Evolutionary conservation across 2,329 filamentous ascomycete species (phyloP).

Genomic region (Cladosporium cucumerinum): DNA sequence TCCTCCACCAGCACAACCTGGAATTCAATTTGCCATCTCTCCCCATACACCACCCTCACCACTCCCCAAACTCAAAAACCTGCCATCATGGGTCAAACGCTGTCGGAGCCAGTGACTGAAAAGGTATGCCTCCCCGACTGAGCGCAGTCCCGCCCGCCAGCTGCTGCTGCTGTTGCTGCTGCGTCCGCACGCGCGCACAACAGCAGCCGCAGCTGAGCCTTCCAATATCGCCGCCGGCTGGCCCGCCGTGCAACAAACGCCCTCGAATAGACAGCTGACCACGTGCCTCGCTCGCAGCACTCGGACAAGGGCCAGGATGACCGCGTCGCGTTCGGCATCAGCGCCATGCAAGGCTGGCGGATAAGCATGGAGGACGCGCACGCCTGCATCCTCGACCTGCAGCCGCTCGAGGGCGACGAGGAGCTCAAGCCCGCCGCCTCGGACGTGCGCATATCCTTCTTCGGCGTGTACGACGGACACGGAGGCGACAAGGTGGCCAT

Average conservation of each 20-base stretch:
- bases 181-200: background rate
- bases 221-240: slow-evolving; percentile 12
- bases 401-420: slow-evolving; percentile 56
- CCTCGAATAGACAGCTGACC: slow-evolving; percentile 8
- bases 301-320: slow-evolving; percentile 92
- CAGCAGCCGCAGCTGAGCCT: background rate
- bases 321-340: slow-evolving; percentile 86
- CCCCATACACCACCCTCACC: slow-evolving; percentile 2
- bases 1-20: background rate
- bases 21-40: slow-evolving; percentile 7
- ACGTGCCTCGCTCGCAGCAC: slow-evolving; percentile 52
- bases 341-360: slow-evolving; percentile 99
- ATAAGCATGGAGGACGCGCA: slow-evolving; percentile 99
- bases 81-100: slow-evolving; percentile 85
- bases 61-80: background rate
- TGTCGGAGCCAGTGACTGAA: slow-evolving; percentile 97
- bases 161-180: slow-evolving; percentile 2
- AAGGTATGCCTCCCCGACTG: slow-evolving; percentile 66
- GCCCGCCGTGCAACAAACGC: slow-evolving; percentile 2
- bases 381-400: slow-evolving; percentile 81
- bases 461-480: slow-evolving; percentile 96
- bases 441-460: slow-evolving; percentile 80
- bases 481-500: slow-evolving; percentile 94
- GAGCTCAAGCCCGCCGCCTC: slow-evolving; percentile 57
- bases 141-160: background rate